These are phyloP conservation scores for Aspergillus vadensis DNA, from an alignment of 2,329 filamentous ascomycete species.

Conservation along the genomic window DNA sequence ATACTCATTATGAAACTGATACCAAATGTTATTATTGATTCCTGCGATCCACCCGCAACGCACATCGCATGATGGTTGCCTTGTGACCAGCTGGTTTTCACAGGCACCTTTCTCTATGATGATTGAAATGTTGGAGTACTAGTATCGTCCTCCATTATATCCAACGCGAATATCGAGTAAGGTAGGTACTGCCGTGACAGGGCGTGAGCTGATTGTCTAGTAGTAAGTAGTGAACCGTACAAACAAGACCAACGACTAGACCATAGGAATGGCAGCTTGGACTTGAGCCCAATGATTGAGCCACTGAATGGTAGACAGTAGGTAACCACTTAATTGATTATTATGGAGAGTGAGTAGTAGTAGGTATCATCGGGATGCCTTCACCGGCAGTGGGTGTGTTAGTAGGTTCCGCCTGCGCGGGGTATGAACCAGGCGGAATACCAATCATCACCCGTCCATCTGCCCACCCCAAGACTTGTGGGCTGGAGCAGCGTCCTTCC, in stretches of 20 bases:
- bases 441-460: conserved; percentile 28
- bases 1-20: conserved; percentile 8
- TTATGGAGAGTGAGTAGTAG: no score
- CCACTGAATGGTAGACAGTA: neutral
- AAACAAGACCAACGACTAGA: neutral
- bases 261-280: neutral
- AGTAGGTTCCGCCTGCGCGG: conserved; percentile 32
- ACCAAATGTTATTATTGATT: conserved; percentile 13
- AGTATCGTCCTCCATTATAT: neutral
- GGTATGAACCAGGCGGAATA: conserved; percentile 23
- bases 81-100: conserved; percentile 5
- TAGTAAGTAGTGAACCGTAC: no score
- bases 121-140: neutral
- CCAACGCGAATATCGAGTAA: neutral
- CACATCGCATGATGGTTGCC: conserved; percentile 9
- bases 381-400: conserved; percentile 28
- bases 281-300: neutral
- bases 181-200: neutral
- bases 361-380: conserved; percentile 6
- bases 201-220: no score
- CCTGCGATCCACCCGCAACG: conserved; percentile 6
- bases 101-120: neutral
- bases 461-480: conserved; percentile 15
- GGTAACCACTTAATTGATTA: neutral
- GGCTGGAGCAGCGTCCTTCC: conserved; percentile 24